phyloP scores from a whole-genome alignment of 495 filamentous ascomycete species.

The Xylaria flabelliformis region DNA sequence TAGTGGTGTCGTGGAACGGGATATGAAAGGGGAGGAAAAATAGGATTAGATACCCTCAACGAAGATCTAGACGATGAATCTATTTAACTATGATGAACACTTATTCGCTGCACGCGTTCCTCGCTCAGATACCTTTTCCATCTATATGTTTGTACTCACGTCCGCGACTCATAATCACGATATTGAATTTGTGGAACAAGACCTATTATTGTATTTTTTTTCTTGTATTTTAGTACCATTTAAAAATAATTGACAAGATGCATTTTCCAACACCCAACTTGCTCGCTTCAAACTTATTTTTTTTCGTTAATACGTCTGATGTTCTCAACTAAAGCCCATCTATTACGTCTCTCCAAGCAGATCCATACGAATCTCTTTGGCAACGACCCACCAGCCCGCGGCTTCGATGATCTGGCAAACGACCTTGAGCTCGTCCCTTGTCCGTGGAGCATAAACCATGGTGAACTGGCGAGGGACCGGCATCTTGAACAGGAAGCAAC shows the following conservation, averaged over 20 bases:
- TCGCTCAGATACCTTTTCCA: background rate
- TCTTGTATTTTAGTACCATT: background rate
- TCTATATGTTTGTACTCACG: background rate
- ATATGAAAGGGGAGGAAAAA: background rate
- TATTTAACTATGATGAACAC: background rate
- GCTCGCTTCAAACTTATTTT: background rate
- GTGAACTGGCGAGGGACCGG: constrained; percentile 73
- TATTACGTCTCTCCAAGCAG: constrained; percentile 29
- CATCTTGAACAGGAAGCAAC: constrained; percentile 50
- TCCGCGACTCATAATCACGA: background rate
- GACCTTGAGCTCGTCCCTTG: constrained; percentile 65
- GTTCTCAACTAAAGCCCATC: background rate
- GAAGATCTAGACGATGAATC: constrained; percentile 25
- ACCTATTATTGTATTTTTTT: background rate
- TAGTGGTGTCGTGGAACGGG: background rate
- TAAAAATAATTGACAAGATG: background rate
- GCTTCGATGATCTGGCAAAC: constrained; percentile 77
- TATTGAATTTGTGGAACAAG: background rate
- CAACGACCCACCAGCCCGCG: constrained; percentile 63
- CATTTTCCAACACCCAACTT: background rate
- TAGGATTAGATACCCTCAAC: constrained; percentile 30
- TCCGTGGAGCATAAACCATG: constrained; percentile 83
- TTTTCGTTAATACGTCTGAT: background rate
- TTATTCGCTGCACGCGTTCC: background rate
- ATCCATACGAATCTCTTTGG: constrained; percentile 51